Conservation (phyloP, 164 flowering plant genomes). For the Cinnamomum chago region DNA sequence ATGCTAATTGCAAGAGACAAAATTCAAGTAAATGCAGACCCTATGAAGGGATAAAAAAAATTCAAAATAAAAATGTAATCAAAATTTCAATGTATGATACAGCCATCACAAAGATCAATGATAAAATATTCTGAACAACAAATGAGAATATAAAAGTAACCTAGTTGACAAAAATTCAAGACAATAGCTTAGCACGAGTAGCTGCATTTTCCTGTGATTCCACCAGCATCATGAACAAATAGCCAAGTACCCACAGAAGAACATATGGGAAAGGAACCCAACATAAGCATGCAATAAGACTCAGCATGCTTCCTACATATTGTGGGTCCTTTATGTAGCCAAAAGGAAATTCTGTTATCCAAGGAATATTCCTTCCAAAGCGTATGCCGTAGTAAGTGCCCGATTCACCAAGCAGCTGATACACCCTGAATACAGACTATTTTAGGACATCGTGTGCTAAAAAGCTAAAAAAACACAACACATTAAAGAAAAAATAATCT, state of each 20-base stretch:
- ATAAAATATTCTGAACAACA: background rate
- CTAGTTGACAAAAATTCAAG: background rate
- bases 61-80: background rate
- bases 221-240: slow-evolving; percentile 60
- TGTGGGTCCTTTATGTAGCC: slow-evolving; percentile 89
- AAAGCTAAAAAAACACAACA: background rate
- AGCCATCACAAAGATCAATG: background rate
- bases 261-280: slow-evolving; percentile 88
- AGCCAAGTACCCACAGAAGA: slow-evolving; percentile 76
- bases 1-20: too few relatives aligned
- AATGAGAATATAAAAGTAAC: background rate
- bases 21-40: too few relatives aligned
- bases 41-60: too few relatives aligned
- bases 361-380: slow-evolving; percentile 79
- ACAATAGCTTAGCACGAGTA: slow-evolving; percentile 72
- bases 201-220: slow-evolving; percentile 72
- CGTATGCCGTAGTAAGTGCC: slow-evolving; percentile 95
- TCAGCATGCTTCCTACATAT: slow-evolving; percentile 84
- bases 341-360: slow-evolving; percentile 91
- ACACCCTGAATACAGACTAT: slow-evolving; percentile 54
- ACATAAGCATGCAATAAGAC: slow-evolving; percentile 67
- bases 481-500: background rate
- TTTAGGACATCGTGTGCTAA: background rate
- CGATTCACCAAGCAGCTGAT: slow-evolving; percentile 84
- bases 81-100: background rate